Evolutionary conservation across 176 grass and related monocot species (phyloP), one percentile per base, ranked within the genome.

Genomic region (Eleusine coracana): DNA sequence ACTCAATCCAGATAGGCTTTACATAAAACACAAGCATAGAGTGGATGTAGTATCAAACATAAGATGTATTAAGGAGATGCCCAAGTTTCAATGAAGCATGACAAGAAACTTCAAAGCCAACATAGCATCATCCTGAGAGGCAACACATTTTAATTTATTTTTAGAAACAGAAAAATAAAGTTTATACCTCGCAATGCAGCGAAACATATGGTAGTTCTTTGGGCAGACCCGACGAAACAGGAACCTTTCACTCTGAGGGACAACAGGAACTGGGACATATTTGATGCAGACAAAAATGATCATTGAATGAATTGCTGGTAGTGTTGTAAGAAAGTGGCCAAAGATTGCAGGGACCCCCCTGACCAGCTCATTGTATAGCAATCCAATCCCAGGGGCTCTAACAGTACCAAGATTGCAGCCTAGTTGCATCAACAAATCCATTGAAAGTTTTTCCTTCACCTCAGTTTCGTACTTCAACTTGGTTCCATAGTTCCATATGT

Each of bases 221-320:
- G 96, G 89, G 80, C 93, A 92, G 66, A 99, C 96, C 59, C 91
- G 87, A 56, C 93, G 89, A 82, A 99, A 99, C 74, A 99, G 90
- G 79, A 99, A 99, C 80, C 96, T 90, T 84, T 99, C 96, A 82
- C 78, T 90, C 87, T 99, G 96, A 70, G 96, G 96, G 60, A 96
- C 96, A 21, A 93, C 91, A 62, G 96, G 93, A 81, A 99, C 91
- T 70, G 96, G 91, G 66, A 99, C 91, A 83, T 92, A 99, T 76
- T 99, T 99, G 85, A 99, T 96, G 74, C 96, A 99, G 41, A 99
- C 96, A 90, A 99, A 99, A 85, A 99, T 99, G 48, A 99, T 71
- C 93, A 96, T 96, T 14, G 96, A 99, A 84, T 99, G 93, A 80
- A 96, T 96, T 54, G 96, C 93, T 55, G 93, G 96, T 77, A 99